Evolutionary conservation across 106 monocot genomes (phyloP).

Genomic region (Dioscorea dumetorum): DNA sequence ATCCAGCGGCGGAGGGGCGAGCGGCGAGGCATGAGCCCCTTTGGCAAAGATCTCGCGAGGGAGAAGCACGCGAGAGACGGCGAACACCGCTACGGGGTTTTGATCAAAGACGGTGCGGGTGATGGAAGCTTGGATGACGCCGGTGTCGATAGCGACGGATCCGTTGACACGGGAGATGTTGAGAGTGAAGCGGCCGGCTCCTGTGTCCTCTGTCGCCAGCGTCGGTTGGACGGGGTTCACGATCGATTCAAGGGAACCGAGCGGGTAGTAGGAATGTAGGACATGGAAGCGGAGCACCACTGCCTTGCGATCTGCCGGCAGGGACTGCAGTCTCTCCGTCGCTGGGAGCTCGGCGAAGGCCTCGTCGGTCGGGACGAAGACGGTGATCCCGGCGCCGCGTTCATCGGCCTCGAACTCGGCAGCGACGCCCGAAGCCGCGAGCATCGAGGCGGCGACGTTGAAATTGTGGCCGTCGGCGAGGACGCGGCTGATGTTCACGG

Average conservation of each 20-base stretch:
- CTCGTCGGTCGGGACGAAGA: conserved; percentile 90
- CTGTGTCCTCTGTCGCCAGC: conserved; percentile 72
- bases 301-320: conserved; percentile 78
- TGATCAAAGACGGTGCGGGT: conserved; percentile 94
- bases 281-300: conserved; percentile 88
- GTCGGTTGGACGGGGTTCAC: conserved; percentile 98
- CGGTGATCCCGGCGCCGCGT: conserved; percentile 86
- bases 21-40: background rate
- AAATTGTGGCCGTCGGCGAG: conserved; percentile 72
- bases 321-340: conserved; percentile 72
- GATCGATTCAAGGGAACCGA: conserved; percentile 91
- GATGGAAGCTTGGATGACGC: conserved; percentile 73
- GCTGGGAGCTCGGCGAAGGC: conserved; percentile 63
- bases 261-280: conserved; percentile 93
- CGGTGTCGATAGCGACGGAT: conserved; percentile 83
- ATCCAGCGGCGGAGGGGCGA: conserved; percentile 13
- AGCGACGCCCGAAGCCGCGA: conserved; percentile 80
- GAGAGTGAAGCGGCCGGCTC: conserved; percentile 77
- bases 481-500: conserved; percentile 57
- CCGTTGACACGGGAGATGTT: conserved; percentile 92
- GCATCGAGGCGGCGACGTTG: conserved; percentile 91
- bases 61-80: conserved; percentile 73
- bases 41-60: conserved; percentile 73
- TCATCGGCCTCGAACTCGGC: conserved; percentile 76
- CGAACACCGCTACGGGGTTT: conserved; percentile 91